Evolutionary conservation across 2,329 filamentous ascomycete species (phyloP).

Genomic region (Phaeosphaeria sp.): DNA sequence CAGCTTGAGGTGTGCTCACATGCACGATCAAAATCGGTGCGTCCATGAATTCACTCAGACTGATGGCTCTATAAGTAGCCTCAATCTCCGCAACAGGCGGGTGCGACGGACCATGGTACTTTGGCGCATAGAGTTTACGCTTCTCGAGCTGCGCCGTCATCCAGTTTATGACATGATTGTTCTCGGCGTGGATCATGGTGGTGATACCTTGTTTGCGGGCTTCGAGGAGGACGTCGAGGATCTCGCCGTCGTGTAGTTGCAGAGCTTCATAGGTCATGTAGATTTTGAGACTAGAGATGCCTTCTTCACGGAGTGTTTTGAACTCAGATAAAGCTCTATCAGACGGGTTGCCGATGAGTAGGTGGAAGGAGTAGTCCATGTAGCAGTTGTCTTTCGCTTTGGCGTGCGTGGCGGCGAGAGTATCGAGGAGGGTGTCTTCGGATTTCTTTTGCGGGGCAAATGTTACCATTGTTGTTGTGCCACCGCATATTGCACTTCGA

Average conservation of each 20-base stretch:
- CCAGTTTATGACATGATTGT: slow-evolving; percentile 62
- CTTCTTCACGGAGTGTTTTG: slow-evolving; percentile 41
- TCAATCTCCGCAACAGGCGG: slow-evolving; percentile 60
- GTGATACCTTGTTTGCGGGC: slow-evolving; percentile 55
- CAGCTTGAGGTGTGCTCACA: slow-evolving; percentile 57
- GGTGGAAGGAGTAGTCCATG: slow-evolving; percentile 55
- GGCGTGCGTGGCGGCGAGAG: slow-evolving; percentile 51
- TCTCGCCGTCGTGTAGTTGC: slow-evolving; percentile 48
- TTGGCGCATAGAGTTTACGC: slow-evolving; percentile 56
- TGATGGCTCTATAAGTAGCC: slow-evolving; percentile 61
- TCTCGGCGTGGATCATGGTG: slow-evolving; percentile 64
- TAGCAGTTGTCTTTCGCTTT: slow-evolving; percentile 55
- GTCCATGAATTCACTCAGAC: slow-evolving; percentile 58
- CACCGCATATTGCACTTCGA: slow-evolving; percentile 55
- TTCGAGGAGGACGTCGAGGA: slow-evolving; percentile 48
- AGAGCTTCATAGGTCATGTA: slow-evolving; percentile 53
- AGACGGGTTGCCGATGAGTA: slow-evolving; percentile 49
- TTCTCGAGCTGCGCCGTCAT: slow-evolving; percentile 61
- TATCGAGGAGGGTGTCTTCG: slow-evolving; percentile 53
- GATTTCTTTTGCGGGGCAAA: slow-evolving; percentile 56
- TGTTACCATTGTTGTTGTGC: slow-evolving; percentile 57
- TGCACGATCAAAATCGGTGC: slow-evolving; percentile 62
- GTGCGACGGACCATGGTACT: slow-evolving; percentile 59
- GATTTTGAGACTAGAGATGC: slow-evolving; percentile 52
- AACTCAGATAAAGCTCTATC: slow-evolving; percentile 44